Evolutionary conservation across 1,139 yeast genomes (phyloP), one percentile per base, ranked within the genome.

Genomic region (Pichia sp.): DNA sequence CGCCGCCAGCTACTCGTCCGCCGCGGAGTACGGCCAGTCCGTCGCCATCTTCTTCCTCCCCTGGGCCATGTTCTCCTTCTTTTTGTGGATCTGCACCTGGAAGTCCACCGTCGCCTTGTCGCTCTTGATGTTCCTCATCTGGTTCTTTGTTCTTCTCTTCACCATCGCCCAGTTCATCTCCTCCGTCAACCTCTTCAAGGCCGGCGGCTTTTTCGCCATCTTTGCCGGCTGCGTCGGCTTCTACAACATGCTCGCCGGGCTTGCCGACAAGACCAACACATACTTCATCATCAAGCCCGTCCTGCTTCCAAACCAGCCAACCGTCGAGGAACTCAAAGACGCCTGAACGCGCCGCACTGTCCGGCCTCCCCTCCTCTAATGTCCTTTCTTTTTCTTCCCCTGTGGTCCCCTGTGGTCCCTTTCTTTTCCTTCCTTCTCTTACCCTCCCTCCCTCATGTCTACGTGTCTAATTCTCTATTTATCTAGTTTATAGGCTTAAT

Each of bases 201-300:
- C 89, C n/a, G 92, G 89, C 57, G 93, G 92, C 45, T 83, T 82
- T 49, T 70, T 83, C 62, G 88, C 90, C 32, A 71, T 85, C 40
- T 66, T 85, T 47, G 77, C 87, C 16, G 80, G 87, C 6, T 71
- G 81, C 45, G 66, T 79, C 49, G 93, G 88, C 4, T 84, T 85
- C 74, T 85, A 77, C 67, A 79, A 79, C 61, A 78, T 74, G 55
- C 72, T 69, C 54, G 75, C 78, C 2, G 79, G 79, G 64, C 62
- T 72, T 48, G 72, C 74, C 42, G 76, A 69, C 55, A 60, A 58
- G 5, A 66, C 70, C 19, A 75, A 75, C 66, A 67, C 77, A 29
- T 76, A 75, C 64, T 61, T 78, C 55, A 63, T 64, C 5, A 68
- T 72, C 41, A 66, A 63, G 49, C 71, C 79, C 26, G 58, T 73